phyloP scores from a whole-genome alignment of 2,329 filamentous ascomycete species.

The Fusarium dimerum region DNA sequence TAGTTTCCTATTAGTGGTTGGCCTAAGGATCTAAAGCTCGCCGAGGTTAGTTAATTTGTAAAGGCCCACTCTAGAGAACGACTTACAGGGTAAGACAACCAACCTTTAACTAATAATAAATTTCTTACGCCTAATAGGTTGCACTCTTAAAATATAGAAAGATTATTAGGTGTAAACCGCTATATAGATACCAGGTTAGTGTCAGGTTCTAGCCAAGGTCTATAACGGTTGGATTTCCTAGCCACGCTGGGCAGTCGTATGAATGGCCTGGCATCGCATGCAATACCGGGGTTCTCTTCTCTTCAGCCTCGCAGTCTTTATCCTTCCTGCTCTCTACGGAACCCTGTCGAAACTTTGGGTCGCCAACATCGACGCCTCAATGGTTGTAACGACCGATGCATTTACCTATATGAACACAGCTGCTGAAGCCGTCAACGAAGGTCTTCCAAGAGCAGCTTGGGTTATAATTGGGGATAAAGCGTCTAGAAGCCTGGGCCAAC shows the following conservation, averaged over 20 bases:
- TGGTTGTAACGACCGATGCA: slow-evolving; percentile 41
- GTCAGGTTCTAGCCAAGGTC: too few relatives aligned
- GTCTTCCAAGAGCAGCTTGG: slow-evolving; percentile 68
- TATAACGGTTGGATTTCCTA: background rate
- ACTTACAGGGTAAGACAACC: too few relatives aligned
- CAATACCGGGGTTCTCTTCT: slow-evolving; percentile 57
- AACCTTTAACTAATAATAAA: too few relatives aligned
- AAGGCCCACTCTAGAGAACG: too few relatives aligned
- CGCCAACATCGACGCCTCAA: slow-evolving; percentile 62
- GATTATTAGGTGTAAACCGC: too few relatives aligned
- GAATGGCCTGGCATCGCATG: slow-evolving; percentile 12
- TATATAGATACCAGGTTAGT: too few relatives aligned
- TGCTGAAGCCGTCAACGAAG: slow-evolving; percentile 71
- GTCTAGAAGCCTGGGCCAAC: slow-evolving; percentile 49
- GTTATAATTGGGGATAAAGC: slow-evolving; percentile 66
- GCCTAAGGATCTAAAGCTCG: too few relatives aligned
- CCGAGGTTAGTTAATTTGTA: too few relatives aligned
- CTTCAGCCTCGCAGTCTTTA: slow-evolving; percentile 64
- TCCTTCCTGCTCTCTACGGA: slow-evolving; percentile 65
- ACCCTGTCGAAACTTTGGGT: slow-evolving; percentile 73
- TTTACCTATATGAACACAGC: slow-evolving; percentile 71
- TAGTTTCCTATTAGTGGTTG: too few relatives aligned
- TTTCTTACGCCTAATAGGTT: too few relatives aligned
- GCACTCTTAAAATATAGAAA: too few relatives aligned
- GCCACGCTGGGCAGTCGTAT: background rate